phyloP scores from a whole-genome alignment of 148 eudicot species.

The Persicaria tinctoria region DNA sequence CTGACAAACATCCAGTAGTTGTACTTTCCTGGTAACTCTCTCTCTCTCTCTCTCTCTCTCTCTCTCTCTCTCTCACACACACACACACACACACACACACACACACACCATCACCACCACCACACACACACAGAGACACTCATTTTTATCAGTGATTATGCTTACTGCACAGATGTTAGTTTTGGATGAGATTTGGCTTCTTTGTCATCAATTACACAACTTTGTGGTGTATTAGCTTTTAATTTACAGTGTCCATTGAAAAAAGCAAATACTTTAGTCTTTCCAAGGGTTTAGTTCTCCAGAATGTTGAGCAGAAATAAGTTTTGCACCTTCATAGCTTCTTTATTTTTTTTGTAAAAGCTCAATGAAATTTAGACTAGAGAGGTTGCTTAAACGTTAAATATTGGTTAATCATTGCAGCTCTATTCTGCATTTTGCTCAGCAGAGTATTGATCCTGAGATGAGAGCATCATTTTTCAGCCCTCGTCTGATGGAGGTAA shows the following conservation, averaged over 20 bases:
- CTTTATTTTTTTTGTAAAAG: neutral
- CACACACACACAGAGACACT: neutral
- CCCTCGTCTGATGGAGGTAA: constrained; percentile 99
- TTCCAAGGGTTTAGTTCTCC: neutral
- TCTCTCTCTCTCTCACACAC: no score
- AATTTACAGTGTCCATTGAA: no score
- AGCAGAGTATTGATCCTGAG: constrained; percentile 71
- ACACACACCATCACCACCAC: no score
- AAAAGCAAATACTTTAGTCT: neutral
- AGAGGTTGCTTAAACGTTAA: neutral
- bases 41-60: neutral
- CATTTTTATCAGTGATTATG: neutral
- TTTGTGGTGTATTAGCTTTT: neutral
- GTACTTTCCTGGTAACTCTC: constrained; percentile 63
- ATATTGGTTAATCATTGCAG: constrained; percentile 34
- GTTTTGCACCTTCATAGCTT: neutral
- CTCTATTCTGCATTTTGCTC: constrained; percentile 74
- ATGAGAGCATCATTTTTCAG: constrained; percentile 75
- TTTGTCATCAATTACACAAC: neutral
- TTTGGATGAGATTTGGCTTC: neutral
- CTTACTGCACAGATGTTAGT: neutral
- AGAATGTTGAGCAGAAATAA: constrained; percentile 3
- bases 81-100: neutral
- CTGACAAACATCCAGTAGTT: constrained; percentile 78
- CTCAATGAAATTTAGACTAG: neutral